Conservation (phyloP, 177 flowering plant genomes). For the Vitis hybrid region DNA sequence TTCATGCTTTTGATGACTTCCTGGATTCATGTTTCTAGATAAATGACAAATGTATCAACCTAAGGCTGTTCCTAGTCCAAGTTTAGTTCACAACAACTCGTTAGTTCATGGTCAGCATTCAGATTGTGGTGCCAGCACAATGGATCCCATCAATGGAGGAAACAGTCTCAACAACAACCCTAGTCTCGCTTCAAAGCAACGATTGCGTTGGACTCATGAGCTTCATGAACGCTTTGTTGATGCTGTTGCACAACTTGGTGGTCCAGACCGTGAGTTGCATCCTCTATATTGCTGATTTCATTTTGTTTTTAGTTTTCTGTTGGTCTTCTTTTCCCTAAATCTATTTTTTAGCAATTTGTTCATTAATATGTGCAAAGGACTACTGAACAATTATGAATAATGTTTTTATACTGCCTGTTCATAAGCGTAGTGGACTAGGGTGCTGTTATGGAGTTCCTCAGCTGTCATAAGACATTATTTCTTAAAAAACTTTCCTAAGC, state of each 20-base stretch:
- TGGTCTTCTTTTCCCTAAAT: not conserved
- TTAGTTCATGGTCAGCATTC: slow-evolving; percentile 37
- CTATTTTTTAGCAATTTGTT: not conserved
- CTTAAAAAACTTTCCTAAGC: too few species aligned
- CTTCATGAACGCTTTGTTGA: slow-evolving; percentile 88
- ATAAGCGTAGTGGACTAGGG: too few species aligned
- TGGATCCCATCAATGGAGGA: slow-evolving; percentile 49
- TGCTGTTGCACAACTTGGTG: slow-evolving; percentile 91
- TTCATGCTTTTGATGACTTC: not conserved
- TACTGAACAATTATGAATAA: not conserved
- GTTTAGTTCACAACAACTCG: slow-evolving; percentile 28
- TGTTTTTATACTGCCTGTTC: too few species aligned
- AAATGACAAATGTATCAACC: slow-evolving; percentile 39
- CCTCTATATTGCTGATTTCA: not conserved
- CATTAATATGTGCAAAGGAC: too few species aligned
- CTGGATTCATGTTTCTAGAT: slow-evolving; percentile 18
- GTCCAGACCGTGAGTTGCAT: slow-evolving; percentile 74
- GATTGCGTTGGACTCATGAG: slow-evolving; percentile 86
- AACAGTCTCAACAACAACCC: slow-evolving; percentile 42
- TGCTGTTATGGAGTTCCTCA: too few species aligned
- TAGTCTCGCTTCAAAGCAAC: slow-evolving; percentile 66
- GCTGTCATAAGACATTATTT: too few species aligned
- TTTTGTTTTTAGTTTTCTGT: not conserved
- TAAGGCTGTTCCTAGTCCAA: slow-evolving; percentile 40
- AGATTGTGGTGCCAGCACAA: slow-evolving; percentile 29